Base-by-base conservation (phyloP, 2,329 filamentous ascomycete genomes). In the Trichoderma endophyticum region DNA sequence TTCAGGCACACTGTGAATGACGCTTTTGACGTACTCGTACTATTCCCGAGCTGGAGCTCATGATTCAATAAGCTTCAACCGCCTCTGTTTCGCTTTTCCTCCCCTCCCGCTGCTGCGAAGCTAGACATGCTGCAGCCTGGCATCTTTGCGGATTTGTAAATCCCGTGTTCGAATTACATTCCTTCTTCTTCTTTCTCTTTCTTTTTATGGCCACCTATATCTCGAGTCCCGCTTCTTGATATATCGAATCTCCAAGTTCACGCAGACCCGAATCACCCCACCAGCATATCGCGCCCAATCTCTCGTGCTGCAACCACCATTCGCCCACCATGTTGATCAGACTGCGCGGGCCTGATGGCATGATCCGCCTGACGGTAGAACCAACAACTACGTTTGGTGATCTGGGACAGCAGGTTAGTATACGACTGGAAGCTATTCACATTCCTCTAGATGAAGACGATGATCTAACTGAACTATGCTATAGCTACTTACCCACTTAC, bases 341-440 rank as follows among this genome's bases (percentile, higher is more conserved):
- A 81, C 93, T 97, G 77, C 91, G 95, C 78, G 94, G 94, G 80
- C 94, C 93, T 75, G 94, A 98, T 84, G 96, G 96, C 84, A 96
- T 96, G 86, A 91, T 95, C 82, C 92, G 96, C 77, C 86, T 98
- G 78, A 93, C 87, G 66, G 89, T 97, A 76, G 91, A 95, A 77
- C 88, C 91, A 65, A 86, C 88, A 56, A 90, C 93, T 74, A 90
- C 91, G 0, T 97, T 98, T 80, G 85, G 83, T 56, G 83, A 88
- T n/a, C 83, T 91, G 56, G 87, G 86, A 36, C 80, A 83, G 30
- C 83, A 86, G 82, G 88, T 90, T 79, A 73, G 70, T 54, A 39
- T 1, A 28, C 2, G n/a, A 2, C 15, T 8, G 28, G 4, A 5
- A 39, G n/a, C 28, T 15, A 3, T 61, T 26, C n/a, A 48, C 65